phyloP scores from a whole-genome alignment of 2,329 filamentous ascomycete species.

The Clathrospora elynae region DNA sequence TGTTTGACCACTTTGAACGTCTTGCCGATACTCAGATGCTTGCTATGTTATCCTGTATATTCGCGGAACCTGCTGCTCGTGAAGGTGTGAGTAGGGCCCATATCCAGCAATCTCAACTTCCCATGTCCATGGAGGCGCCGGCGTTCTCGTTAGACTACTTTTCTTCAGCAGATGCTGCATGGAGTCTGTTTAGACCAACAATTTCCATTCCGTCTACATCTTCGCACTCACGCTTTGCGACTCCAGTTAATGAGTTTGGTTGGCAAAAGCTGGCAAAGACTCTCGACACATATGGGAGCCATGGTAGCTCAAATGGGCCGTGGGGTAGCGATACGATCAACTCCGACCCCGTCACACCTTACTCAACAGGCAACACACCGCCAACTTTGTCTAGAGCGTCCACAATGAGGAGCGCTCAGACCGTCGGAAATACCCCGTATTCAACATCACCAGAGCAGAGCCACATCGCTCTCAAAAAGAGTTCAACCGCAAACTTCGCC shows the following conservation, averaged over 20 bases:
- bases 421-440: conserved; percentile 49
- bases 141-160: conserved; percentile 56
- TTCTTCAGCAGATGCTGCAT: conserved; percentile 50
- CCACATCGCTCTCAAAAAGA: conserved; percentile 38
- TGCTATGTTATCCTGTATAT: conserved; percentile 67
- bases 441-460: conserved; percentile 51
- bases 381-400: conserved; percentile 52
- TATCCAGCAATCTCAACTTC: conserved; percentile 42
- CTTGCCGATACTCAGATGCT: conserved; percentile 69
- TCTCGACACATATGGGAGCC: conserved; percentile 53
- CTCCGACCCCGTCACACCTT: conserved; percentile 56
- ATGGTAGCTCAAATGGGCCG: conserved; percentile 57
- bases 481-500: conserved; percentile 46
- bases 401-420: conserved; percentile 41
- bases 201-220: conserved; percentile 43
- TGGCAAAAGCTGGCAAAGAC: conserved; percentile 39
- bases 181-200: conserved; percentile 51
- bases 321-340: conserved; percentile 51
- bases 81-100: conserved; percentile 49
- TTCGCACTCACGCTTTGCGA: conserved; percentile 39
- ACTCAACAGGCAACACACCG: conserved; percentile 60
- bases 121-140: conserved; percentile 52
- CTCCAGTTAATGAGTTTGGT: conserved; percentile 37
- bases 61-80: conserved; percentile 55
- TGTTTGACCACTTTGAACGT: conserved; percentile 65